These are phyloP conservation scores for Allium sativum DNA, from an alignment of 106 monocot genomes.

Conservation along the genomic window DNA sequence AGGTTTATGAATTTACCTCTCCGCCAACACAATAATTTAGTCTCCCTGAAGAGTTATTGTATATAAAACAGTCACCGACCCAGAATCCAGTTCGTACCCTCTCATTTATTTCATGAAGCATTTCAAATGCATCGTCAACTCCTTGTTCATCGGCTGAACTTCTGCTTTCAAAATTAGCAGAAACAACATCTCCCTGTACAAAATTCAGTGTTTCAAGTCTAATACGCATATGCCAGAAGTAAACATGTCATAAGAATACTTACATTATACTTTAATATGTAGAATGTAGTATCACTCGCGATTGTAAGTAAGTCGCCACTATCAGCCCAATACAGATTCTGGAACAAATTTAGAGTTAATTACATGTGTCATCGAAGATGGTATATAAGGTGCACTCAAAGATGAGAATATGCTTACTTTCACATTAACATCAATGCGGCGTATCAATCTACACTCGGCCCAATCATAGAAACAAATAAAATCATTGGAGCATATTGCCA, in stretches of 20 bases:
- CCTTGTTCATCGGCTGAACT: conserved; percentile 70
- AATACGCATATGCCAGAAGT: not conserved
- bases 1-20: conserved; percentile 41
- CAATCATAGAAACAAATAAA: conserved; percentile 99
- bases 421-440: conserved; percentile 89
- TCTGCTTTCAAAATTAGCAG: conserved; percentile 66
- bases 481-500: conserved; percentile 96
- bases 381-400: too few species aligned
- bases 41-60: conserved; percentile 84
- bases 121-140: conserved; percentile 91
- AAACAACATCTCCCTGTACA: conserved; percentile 70
- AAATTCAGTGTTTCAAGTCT: not conserved
- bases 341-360: conserved; percentile 5
- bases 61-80: conserved; percentile 99
- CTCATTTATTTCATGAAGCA: conserved; percentile 84
- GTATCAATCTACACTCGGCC: conserved; percentile 91
- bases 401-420: conserved; percentile 35
- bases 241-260: conserved; percentile 13
- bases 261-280: conserved; percentile 91
- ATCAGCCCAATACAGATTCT: conserved; percentile 98
- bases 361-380: too few species aligned
- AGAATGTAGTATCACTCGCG: conserved; percentile 89
- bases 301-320: conserved; percentile 89
- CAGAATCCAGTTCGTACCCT: conserved; percentile 84
- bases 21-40: conserved; percentile 98